These are phyloP conservation scores for Rosa multiflora DNA, from an alignment of 306 rosid genomes.

Conservation along the genomic window DNA sequence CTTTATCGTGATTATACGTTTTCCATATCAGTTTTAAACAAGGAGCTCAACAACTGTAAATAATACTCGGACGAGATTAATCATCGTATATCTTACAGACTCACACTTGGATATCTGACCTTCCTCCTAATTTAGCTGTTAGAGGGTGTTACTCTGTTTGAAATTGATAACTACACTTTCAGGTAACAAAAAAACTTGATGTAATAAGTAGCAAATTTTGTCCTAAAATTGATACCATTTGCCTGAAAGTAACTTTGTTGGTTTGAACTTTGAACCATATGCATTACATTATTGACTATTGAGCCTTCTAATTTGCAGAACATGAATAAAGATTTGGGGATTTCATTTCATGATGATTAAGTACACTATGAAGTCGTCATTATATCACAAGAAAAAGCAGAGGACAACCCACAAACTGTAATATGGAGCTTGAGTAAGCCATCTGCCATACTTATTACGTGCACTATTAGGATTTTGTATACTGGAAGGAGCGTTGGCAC, in stretches of 20 bases:
- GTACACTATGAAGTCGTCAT: not conserved
- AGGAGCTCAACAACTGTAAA: no score
- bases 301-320: not conserved
- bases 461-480: not conserved
- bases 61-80: no score
- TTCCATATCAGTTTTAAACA: no score
- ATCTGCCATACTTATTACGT: not conserved
- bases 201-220: not conserved
- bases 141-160: no score
- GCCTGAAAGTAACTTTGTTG: not conserved
- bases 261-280: not conserved
- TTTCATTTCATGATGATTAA: not conserved
- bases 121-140: no score
- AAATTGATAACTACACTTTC: no score
- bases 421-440: not conserved
- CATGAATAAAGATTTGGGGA: not conserved
- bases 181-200: no score
- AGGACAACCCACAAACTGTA: not conserved
- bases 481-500: conserved; percentile 2
- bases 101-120: no score
- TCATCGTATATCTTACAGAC: no score
- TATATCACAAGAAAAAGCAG: conserved; percentile 4
- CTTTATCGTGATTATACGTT: no score
- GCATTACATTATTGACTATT: not conserved
- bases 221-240: not conserved